phyloP scores from a whole-genome alignment of 441 rosid genomes.

The Manihot esculenta region DNA sequence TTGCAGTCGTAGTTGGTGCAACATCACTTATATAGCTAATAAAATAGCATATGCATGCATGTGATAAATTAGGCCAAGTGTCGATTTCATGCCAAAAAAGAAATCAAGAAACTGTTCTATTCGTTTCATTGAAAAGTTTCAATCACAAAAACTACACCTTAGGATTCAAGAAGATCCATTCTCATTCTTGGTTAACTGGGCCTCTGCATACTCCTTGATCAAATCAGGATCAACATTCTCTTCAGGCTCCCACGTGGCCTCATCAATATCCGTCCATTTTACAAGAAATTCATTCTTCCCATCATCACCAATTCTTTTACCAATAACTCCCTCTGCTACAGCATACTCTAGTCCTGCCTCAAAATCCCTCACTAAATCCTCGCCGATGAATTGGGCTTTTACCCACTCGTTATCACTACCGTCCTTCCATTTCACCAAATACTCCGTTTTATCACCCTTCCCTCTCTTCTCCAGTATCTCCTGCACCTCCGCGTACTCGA shows the following conservation, averaged over 20 bases:
- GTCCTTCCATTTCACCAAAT: conserved; percentile 81
- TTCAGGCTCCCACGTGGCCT: conserved; percentile 90
- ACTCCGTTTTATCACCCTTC: conserved; percentile 62
- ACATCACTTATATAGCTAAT: too few species aligned
- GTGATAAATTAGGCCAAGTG: too few species aligned
- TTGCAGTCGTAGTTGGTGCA: too few species aligned
- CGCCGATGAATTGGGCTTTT: conserved; percentile 48
- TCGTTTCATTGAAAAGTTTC: not conserved
- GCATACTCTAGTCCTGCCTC: conserved; percentile 84
- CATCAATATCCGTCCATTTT: conserved; percentile 74
- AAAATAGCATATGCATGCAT: too few species aligned
- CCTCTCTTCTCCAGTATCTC: conserved; percentile 82
- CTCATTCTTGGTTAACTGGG: not conserved
- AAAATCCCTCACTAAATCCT: conserved; percentile 67
- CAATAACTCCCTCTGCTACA: conserved; percentile 66
- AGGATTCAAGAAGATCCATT: not conserved
- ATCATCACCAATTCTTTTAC: conserved; percentile 60
- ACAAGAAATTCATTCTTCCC: conserved; percentile 68
- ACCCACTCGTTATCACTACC: conserved; percentile 80
- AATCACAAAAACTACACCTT: not conserved
- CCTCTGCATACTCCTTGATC: conserved; percentile 47
- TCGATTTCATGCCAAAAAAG: too few species aligned
- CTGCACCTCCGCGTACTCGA: conserved; percentile 81
- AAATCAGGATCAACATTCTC: conserved; percentile 73
- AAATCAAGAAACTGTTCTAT: too few species aligned